These are phyloP conservation scores for Oenanthe javanica DNA, from an alignment of 140 eudicot species.

Conservation along the genomic window DNA sequence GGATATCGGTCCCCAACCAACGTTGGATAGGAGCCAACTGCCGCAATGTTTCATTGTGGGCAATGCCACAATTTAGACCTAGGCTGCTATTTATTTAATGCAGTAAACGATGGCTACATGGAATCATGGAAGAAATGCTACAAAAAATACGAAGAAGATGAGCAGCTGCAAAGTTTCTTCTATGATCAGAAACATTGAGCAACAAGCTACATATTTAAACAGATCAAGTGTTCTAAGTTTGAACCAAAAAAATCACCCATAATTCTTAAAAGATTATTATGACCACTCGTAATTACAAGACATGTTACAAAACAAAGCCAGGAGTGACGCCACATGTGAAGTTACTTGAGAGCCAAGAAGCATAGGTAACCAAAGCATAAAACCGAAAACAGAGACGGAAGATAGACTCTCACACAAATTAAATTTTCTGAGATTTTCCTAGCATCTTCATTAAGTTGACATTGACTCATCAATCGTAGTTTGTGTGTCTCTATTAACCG, in stretches of 20 bases:
- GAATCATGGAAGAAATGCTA: background rate
- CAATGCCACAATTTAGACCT: background rate
- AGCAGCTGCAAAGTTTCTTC: background rate
- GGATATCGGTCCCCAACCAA: no score
- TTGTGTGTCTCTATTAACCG: conserved; percentile 12
- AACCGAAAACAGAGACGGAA: background rate
- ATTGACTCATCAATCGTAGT: background rate
- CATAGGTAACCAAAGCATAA: background rate
- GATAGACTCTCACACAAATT: background rate
- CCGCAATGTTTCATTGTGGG: no score
- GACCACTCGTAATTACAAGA: background rate
- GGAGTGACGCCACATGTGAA: background rate
- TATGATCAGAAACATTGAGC: background rate
- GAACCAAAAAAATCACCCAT: background rate
- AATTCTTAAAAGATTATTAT: background rate
- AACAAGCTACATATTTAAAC: background rate
- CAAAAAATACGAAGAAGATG: background rate
- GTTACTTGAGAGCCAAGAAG: background rate
- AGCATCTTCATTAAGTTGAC: conserved; percentile 6
- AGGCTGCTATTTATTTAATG: background rate
- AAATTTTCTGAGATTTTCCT: background rate
- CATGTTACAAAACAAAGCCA: background rate
- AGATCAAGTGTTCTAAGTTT: background rate
- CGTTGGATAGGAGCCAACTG: no score
- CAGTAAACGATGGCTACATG: background rate